phyloP scores from a whole-genome alignment of 805 yeast species.

The Candida sonorensis region DNA sequence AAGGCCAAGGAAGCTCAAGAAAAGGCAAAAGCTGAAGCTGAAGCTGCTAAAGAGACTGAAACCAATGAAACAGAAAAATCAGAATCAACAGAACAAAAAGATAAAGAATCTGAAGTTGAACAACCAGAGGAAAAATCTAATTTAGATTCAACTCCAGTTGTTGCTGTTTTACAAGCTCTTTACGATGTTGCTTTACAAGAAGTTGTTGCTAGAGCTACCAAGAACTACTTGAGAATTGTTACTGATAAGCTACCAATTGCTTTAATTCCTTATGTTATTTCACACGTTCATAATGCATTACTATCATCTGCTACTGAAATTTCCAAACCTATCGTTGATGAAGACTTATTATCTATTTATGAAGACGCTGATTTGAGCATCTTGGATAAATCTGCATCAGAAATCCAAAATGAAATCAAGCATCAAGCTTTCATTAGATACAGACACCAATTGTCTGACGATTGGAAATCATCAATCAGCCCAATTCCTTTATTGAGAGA shows the following conservation, averaged over 20 bases:
- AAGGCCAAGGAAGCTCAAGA: conserved; percentile 25
- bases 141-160: conserved; percentile 35
- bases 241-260: conserved; percentile 42
- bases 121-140: conserved; percentile 26
- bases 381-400: conserved; percentile 34
- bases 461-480: conserved; percentile 38
- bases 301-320: conserved; percentile 35
- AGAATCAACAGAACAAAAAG: conserved; percentile 20
- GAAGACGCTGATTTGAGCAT: conserved; percentile 35
- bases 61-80: conserved; percentile 25
- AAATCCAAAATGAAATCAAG: conserved; percentile 38
- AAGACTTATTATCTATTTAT: conserved; percentile 34
- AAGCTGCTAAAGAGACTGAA: conserved; percentile 9
- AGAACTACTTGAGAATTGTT: conserved; percentile 58
- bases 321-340: conserved; percentile 36
- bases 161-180: conserved; percentile 41
- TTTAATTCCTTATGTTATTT: conserved; percentile 52
- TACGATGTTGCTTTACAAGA: conserved; percentile 48
- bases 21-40: conserved; percentile 22
- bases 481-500: conserved; percentile 51
- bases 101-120: conserved; percentile 28
- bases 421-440: conserved; percentile 54
- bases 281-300: conserved; percentile 67
- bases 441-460: conserved; percentile 47
- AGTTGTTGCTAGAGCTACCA: conserved; percentile 72